A percentile compares a stretch with the other conserved stretches of the same genome.
Conservation (phyloP, 352 stramenopile genomes). For the Phytophthora tentaculata region DNA sequence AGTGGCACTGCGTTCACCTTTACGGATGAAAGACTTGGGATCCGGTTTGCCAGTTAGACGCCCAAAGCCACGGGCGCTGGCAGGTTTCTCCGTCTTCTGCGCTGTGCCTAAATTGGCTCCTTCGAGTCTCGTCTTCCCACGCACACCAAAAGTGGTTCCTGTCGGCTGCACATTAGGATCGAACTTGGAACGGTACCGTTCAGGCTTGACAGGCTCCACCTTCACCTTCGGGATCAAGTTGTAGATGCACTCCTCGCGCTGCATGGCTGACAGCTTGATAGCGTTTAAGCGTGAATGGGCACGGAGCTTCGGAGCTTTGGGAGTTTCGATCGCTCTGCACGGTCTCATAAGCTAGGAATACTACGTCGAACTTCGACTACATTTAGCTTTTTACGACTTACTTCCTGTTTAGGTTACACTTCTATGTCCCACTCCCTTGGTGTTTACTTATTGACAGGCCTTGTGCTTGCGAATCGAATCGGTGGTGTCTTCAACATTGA, state of each 20-base stretch:
- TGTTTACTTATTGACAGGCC: constrained; percentile 20
- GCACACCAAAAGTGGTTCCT: constrained; percentile 87
- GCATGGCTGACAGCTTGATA: constrained; percentile 41
- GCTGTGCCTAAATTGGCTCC: constrained; percentile 70
- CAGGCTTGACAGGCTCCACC: constrained; percentile 72
- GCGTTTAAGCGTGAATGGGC: constrained; percentile 24
- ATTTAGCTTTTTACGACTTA: constrained; percentile 7
- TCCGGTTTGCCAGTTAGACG: constrained; percentile 66
- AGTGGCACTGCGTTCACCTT: constrained; percentile 62
- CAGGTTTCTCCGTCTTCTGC: constrained; percentile 46
- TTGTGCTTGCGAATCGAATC: constrained; percentile 19
- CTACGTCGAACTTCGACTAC: constrained; percentile 1
- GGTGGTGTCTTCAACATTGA: constrained; percentile 7
- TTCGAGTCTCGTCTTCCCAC: constrained; percentile 72
- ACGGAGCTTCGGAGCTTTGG: not conserved
- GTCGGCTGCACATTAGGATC: constrained; percentile 84
- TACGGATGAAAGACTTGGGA: constrained; percentile 76
- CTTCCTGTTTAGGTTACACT: not conserved
- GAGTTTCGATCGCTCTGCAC: constrained; percentile 23
- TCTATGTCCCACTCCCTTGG: not conserved
- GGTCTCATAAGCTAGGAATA: constrained; percentile 25
- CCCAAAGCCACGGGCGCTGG: constrained; percentile 71
- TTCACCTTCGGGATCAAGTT: constrained; percentile 89
- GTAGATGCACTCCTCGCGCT: constrained; percentile 92
- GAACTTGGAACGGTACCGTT: constrained; percentile 90